These are phyloP conservation scores for Nicotiana noctiflora DNA, from an alignment of 257 asterid genomes.

Conservation along the genomic window DNA sequence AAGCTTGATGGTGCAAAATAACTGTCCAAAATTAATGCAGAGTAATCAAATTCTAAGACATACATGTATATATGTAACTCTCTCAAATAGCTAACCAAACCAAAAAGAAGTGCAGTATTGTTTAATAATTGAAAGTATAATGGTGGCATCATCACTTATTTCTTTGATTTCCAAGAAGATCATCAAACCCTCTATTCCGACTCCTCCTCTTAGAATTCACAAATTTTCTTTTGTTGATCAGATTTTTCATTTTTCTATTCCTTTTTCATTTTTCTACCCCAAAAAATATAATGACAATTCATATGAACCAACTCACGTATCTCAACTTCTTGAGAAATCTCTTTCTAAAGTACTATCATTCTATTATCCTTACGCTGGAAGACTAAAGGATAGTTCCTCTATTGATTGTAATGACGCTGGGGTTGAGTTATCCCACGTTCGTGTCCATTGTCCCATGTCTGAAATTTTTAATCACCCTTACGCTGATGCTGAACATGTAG, in stretches of 20 bases:
- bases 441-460: background rate
- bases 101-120: background rate
- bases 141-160: background rate
- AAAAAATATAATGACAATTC: background rate
- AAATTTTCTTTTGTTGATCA: background rate
- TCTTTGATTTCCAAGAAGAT: constrained; percentile 5
- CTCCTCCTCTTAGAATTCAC: background rate
- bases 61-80: too few species aligned
- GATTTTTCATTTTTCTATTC: background rate
- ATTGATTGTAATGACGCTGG: constrained; percentile 8
- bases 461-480: background rate
- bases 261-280: background rate
- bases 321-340: constrained; percentile 5
- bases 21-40: too few species aligned
- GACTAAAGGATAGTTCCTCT: background rate
- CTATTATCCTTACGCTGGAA: constrained; percentile 9
- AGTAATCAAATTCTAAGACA: too few species aligned
- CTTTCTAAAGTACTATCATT: background rate
- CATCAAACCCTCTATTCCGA: background rate
- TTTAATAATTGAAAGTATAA: background rate
- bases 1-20: too few species aligned
- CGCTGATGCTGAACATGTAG: background rate
- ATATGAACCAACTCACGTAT: background rate
- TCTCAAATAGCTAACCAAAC: too few species aligned
- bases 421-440: background rate